phyloP scores from a whole-genome alignment of 139 green algal species.

The Coelastrella sp. region DNA sequence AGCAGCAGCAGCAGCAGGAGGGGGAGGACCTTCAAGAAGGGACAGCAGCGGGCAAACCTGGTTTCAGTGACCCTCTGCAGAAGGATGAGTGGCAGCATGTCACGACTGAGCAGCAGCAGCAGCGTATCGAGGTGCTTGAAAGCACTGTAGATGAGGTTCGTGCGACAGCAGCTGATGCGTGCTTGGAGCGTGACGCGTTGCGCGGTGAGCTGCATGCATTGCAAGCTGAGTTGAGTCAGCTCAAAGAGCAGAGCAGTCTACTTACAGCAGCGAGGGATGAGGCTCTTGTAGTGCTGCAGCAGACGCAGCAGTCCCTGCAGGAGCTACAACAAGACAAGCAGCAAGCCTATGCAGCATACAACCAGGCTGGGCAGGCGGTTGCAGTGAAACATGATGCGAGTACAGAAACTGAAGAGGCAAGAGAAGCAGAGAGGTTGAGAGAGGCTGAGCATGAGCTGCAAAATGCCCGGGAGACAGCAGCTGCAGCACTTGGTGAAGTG shows the following conservation, averaged over 20 bases:
- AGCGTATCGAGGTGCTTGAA: background rate
- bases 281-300: background rate
- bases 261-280: background rate
- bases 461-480: background rate
- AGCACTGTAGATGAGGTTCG: background rate
- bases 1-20: conserved; percentile 10
- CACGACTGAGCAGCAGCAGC: background rate
- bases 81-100: conserved; percentile 5
- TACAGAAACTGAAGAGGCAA: background rate
- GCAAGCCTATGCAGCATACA: background rate
- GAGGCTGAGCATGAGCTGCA: background rate
- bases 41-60: background rate
- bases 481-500: background rate
- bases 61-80: background rate
- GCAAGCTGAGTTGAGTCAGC: background rate
- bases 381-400: background rate
- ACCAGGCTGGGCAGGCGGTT: background rate
- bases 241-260: background rate
- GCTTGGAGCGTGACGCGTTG: background rate
- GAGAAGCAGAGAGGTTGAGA: background rate
- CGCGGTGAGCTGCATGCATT: background rate
- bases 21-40: no score
- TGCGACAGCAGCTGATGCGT: background rate
- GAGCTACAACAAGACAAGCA: background rate
- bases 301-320: background rate